A percentile compares a stretch with the other conserved stretches of the same genome.
These are phyloP conservation scores for Arachis stenosperma DNA, from an alignment of 306 rosid genomes.

Conservation along the genomic window DNA sequence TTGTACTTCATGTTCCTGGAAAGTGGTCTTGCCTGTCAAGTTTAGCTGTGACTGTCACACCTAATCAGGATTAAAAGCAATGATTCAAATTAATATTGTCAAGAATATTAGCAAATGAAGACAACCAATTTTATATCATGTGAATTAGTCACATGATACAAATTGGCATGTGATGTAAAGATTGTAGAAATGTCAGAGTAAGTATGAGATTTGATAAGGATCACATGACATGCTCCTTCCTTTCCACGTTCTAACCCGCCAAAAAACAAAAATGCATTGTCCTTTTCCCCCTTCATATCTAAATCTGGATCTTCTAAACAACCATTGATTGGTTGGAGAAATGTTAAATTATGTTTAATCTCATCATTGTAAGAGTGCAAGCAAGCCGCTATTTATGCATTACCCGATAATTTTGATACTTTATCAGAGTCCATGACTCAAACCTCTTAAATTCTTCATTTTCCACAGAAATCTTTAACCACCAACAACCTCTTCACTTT, in stretches of 20 bases:
- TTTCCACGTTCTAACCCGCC: constrained; percentile 54
- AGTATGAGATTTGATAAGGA: constrained; percentile 47
- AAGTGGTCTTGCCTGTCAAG: constrained; percentile 57
- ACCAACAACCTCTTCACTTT: constrained; percentile 29
- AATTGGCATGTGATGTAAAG: constrained; percentile 44
- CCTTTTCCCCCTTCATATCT: constrained; percentile 29
- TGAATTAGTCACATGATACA: constrained; percentile 63
- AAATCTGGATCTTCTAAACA: constrained; percentile 46
- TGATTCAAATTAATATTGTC: constrained; percentile 36
- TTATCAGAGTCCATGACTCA: constrained; percentile 13
- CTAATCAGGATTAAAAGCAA: constrained; percentile 28
- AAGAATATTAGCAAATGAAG: constrained; percentile 41
- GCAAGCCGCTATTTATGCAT: constrained; percentile 31
- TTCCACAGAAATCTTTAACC: constrained; percentile 25
- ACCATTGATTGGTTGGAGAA: constrained; percentile 25
- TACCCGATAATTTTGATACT: constrained; percentile 12
- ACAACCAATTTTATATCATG: constrained; percentile 56
- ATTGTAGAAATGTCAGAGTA: constrained; percentile 51
- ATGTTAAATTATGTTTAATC: constrained; percentile 22
- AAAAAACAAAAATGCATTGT: constrained; percentile 47
- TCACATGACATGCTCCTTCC: constrained; percentile 72
- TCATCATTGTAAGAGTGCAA: constrained; percentile 16
- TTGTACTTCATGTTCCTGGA: constrained; percentile 30
- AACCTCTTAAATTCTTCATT: background rate
- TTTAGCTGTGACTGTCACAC: constrained; percentile 57